A percentile compares a stretch with the other conserved stretches of the same genome.
phyloP scores from a whole-genome alignment of 2,329 filamentous ascomycete species.

The Fusarium annulatum region DNA sequence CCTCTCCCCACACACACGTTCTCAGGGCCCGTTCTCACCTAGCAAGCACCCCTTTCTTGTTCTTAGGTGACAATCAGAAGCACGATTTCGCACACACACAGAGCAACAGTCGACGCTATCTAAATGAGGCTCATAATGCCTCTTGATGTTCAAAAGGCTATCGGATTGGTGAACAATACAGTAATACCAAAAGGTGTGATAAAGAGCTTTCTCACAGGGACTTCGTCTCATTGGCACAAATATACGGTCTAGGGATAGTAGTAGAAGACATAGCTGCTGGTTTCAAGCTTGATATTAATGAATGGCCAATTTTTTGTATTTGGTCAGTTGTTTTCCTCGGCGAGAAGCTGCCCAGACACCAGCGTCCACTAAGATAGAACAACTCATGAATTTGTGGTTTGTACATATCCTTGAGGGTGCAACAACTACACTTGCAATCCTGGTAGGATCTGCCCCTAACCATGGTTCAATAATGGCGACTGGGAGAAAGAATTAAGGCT shows the following conservation, averaged over 20 bases:
- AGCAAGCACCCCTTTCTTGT: slow-evolving; percentile 27
- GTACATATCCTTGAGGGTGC: neutral
- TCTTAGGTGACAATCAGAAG: neutral
- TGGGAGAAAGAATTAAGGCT: slow-evolving; percentile 18
- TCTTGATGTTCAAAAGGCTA: neutral
- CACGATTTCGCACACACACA: neutral
- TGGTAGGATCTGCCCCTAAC: slow-evolving; percentile 31
- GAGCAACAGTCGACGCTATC: neutral
- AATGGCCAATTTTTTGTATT: neutral
- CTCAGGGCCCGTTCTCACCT: neutral
- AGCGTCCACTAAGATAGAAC: neutral
- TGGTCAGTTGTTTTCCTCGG: neutral
- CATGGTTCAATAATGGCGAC: slow-evolving; percentile 18
- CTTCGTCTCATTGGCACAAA: neutral
- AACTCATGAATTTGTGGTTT: neutral
- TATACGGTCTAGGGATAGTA: neutral
- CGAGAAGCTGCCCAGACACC: neutral
- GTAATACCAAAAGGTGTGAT: neutral
- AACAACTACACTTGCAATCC: slow-evolving; percentile 5
- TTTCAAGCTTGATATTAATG: neutral
- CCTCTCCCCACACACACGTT: slow-evolving; percentile 17
- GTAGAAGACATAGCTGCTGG: neutral
- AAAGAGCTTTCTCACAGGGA: neutral
- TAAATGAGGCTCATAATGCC: neutral
- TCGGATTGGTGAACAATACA: neutral